phyloP scores from a whole-genome alignment of 176 grass and related monocot genomes.

The Calamus simplicifolius region DNA sequence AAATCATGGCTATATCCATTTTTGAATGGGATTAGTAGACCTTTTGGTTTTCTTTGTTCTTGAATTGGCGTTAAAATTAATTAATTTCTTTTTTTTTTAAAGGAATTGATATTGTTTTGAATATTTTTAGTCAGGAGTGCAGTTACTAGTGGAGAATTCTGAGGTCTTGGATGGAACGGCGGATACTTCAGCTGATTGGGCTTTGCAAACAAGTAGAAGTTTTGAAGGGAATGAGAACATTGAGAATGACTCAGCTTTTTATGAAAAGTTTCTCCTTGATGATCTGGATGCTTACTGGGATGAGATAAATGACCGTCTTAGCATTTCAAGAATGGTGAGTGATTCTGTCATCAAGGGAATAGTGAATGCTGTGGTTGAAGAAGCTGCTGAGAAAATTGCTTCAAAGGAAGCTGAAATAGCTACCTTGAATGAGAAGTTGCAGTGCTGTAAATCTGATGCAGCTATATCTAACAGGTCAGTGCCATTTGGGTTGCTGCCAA shows the following conservation, averaged over 20 bases:
- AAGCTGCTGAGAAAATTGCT: constrained; percentile 28
- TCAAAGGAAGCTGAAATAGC: constrained; percentile 31
- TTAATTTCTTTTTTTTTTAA: no score
- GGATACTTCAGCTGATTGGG: constrained; percentile 3
- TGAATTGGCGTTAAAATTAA: no score
- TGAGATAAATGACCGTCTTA: constrained; percentile 32
- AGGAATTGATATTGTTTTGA: no score
- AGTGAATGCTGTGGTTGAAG: constrained; percentile 30
- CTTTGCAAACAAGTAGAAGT: constrained; percentile 5
- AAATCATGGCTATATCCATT: no score
- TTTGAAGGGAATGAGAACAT: constrained; percentile 8
- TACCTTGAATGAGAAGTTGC: constrained; percentile 18
- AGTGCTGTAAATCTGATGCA: constrained; percentile 8
- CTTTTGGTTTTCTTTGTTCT: no score
- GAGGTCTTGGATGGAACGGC: constrained; percentile 6
- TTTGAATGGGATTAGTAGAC: no score
- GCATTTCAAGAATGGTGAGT: constrained; percentile 26
- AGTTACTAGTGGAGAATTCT: constrained; percentile 5
- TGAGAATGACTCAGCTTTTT: constrained; percentile 13
- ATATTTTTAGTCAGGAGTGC: neutral
- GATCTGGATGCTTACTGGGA: constrained; percentile 39
- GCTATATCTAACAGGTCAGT: neutral
- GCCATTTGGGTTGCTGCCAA: neutral
- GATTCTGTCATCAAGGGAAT: constrained; percentile 31
- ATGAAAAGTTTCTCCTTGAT: constrained; percentile 28